Base-by-base conservation (phyloP, 345 rosid genomes). In the Pugionium dolabratum region DNA sequence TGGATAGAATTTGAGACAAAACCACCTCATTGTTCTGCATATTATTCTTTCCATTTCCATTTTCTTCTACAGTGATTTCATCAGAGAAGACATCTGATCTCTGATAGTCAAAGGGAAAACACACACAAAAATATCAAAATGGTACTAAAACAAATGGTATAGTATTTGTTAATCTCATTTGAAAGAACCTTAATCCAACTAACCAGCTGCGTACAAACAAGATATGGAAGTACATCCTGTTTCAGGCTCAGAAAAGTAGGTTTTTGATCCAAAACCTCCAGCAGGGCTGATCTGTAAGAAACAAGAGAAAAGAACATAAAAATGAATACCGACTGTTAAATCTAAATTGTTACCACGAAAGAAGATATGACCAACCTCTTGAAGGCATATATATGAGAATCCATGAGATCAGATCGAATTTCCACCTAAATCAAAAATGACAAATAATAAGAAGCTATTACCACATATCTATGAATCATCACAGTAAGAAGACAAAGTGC, bases 371-470 rank as follows among this genome's bases (percentile, higher is more conserved):
- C 83, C 60, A 73, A 94, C 99, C 96, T 86, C 80, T 88, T 94
- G 85, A 94, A 90, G 36, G 99, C 97, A 65, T 94, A 94, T 84
- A 94, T 69, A 84, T 94, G 95, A 66, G 89, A 86, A 82, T 94
- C 99, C 88, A 94, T 81, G 72, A 94, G 89, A 90, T 94, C 99
- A 63, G 90, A 84, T 75, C 80, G 85, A 53, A 90, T 76, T 73
- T 94, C 99, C 96, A 94, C 88, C 99, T 94, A 76, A 43, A 80
- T 59, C 46, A 37, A 70, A 74, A 25, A 43, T 47, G 70, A 73
- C 18, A 74, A 61, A 11, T 32, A 18, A 54, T 60, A 46, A 66
- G 63, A 60, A 28, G 31, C 33, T 39, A 32, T 11, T 18, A 46
- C 25, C 2, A 25, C 37, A 36, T 54, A 33, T 11, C 27, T 3